Percentiles rank a stretch among this genome's conserved stretches.
Conservation (phyloP, 345 rosid species). For the Eucalyptus cloeziana region DNA sequence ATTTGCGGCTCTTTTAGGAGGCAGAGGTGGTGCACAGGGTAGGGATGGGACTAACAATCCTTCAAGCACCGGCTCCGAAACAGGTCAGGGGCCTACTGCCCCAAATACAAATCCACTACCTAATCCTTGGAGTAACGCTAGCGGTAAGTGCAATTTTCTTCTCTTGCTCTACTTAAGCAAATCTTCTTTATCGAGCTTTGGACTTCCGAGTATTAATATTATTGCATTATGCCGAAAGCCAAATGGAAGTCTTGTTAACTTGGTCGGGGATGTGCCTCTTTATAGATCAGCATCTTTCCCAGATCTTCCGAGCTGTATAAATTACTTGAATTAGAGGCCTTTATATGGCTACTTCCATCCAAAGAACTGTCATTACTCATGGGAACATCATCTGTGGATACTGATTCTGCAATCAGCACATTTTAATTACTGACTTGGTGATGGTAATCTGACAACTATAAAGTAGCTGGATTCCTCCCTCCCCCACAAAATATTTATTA, state of each 20-base stretch:
- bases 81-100: conserved; percentile 32
- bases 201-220: not conserved
- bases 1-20: conserved; percentile 48
- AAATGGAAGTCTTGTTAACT: not conserved
- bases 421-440: not conserved
- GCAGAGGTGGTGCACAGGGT: conserved; percentile 31
- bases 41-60: conserved; percentile 31
- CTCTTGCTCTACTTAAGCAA: not conserved
- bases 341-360: not conserved
- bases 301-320: not conserved
- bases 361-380: not conserved
- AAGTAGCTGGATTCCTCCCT: not conserved
- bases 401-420: not conserved
- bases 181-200: not conserved
- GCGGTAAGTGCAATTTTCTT: conserved; percentile 12
- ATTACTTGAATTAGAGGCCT: not conserved
- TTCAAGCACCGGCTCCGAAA: conserved; percentile 30
- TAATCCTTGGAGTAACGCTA: conserved; percentile 62
- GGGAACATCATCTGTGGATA: not conserved
- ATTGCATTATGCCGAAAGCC: not conserved
- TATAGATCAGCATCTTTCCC: not conserved
- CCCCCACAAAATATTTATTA: not conserved
- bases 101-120: conserved; percentile 86
- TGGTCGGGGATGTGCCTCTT: not conserved
- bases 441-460: not conserved